Evolutionary conservation across 1,284 basidiomycete genomes (phyloP).

Genomic region (Ustilago xerochloae): DNA sequence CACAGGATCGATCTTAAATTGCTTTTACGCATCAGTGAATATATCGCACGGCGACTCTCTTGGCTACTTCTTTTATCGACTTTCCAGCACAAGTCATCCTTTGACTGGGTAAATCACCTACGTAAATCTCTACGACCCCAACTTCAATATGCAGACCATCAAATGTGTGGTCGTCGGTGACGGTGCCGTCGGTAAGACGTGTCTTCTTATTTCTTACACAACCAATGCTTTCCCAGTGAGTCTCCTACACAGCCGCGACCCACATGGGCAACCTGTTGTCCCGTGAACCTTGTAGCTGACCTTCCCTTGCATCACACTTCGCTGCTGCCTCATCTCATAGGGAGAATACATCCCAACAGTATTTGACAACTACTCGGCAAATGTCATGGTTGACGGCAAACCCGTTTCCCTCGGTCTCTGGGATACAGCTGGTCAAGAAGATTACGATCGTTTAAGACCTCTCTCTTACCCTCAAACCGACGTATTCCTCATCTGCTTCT

Average conservation of each 20-base stretch:
- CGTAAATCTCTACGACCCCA: background rate
- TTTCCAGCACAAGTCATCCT: background rate
- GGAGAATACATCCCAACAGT: slow-evolving; percentile 72
- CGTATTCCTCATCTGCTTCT: slow-evolving; percentile 99
- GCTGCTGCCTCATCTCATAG: slow-evolving; percentile 7
- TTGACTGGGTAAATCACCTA: background rate
- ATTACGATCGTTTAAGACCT: slow-evolving; percentile 93
- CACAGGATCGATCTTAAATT: too few species aligned
- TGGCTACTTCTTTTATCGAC: background rate
- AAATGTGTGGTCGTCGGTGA: slow-evolving; percentile 68
- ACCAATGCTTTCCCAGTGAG: slow-evolving; percentile 67
- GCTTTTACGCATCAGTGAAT: background rate
- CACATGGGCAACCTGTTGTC: background rate
- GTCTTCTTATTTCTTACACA: slow-evolving; percentile 67
- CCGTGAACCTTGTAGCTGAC: too few species aligned
- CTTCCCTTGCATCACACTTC: too few species aligned
- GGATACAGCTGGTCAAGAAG: slow-evolving; percentile 70
- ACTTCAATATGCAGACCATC: slow-evolving; percentile 60
- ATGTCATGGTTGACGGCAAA: slow-evolving; percentile 98
- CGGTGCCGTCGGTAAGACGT: slow-evolving; percentile 68
- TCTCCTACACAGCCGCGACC: slow-evolving; percentile 1
- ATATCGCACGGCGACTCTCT: background rate
- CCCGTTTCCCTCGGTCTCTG: slow-evolving; percentile 96
- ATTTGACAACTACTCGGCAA: slow-evolving; percentile 89
- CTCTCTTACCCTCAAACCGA: slow-evolving; percentile 99